phyloP scores from a whole-genome alignment of 345 rosid species.

The Aquilaria sinensis region DNA sequence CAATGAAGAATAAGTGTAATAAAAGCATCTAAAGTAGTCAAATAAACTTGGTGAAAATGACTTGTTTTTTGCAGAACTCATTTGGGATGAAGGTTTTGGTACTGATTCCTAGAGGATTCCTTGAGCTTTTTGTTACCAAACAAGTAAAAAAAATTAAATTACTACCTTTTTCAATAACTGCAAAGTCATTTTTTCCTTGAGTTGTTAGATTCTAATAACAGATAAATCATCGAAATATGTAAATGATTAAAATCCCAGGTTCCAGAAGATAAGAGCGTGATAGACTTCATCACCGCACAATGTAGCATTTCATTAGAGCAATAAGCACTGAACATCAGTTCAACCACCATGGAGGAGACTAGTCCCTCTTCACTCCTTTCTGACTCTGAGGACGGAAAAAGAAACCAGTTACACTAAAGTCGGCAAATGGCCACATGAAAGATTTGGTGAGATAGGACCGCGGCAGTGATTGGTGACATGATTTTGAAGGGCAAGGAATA shows the following conservation, averaged over 20 bases:
- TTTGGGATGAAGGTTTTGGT: conserved; percentile 76
- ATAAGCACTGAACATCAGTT: conserved; percentile 18
- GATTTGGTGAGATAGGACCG: too few relatives aligned
- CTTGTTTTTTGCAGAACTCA: conserved; percentile 57
- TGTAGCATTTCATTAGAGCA: conserved; percentile 47
- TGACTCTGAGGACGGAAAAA: too few relatives aligned
- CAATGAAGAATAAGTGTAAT: too few relatives aligned
- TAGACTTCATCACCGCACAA: conserved; percentile 55
- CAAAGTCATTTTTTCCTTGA: background rate
- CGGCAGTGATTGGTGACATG: too few relatives aligned
- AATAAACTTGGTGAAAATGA: too few relatives aligned
- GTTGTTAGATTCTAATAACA: background rate
- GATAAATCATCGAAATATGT: background rate
- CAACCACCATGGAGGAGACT: conserved; percentile 19
- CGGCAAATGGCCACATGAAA: too few relatives aligned
- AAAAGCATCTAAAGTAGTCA: too few relatives aligned
- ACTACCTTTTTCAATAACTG: background rate
- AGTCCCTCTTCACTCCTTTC: too few relatives aligned
- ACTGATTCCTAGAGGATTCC: conserved; percentile 69
- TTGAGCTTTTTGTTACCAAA: conserved; percentile 72
- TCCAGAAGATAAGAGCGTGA: conserved; percentile 57
- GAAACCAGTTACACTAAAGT: too few relatives aligned
- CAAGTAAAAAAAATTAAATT: conserved; percentile 32
- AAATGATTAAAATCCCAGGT: conserved; percentile 32
- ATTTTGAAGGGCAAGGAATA: too few relatives aligned